Conservation (phyloP, 2,329 filamentous ascomycete species). For the Ramularia endophylla region DNA sequence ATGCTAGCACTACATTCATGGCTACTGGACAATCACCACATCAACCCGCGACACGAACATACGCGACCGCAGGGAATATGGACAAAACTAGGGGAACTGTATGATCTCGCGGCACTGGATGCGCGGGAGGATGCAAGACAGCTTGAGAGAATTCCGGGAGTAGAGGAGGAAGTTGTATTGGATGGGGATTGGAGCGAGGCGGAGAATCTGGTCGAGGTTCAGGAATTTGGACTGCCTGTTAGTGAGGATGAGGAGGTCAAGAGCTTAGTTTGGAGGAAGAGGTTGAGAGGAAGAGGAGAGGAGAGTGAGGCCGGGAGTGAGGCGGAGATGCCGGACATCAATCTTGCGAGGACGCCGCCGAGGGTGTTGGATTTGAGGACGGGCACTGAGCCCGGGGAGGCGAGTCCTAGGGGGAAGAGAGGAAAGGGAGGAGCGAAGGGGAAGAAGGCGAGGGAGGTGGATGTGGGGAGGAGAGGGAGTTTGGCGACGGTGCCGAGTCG, state of each 20-base stretch:
- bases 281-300: slow-evolving; percentile 23
- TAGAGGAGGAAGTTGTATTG: too few relatives aligned
- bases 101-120: slow-evolving; percentile 80
- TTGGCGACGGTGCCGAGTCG: slow-evolving; percentile 13
- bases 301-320: slow-evolving; percentile 25
- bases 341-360: slow-evolving; percentile 27
- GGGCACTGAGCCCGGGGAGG: slow-evolving; percentile 15
- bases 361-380: too few relatives aligned
- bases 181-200: slow-evolving; percentile 31
- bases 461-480: slow-evolving; percentile 7
- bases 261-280: slow-evolving; percentile 39
- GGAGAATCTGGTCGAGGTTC: slow-evolving; percentile 32
- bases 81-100: slow-evolving; percentile 76
- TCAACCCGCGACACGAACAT: slow-evolving; percentile 47
- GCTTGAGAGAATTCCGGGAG: slow-evolving; percentile 36
- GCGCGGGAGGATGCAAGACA: slow-evolving; percentile 65
- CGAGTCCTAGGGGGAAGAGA: slow-evolving; percentile 14
- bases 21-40: slow-evolving; percentile 30
- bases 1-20: slow-evolving; percentile 65
- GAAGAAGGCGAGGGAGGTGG: slow-evolving; percentile 7
- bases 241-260: slow-evolving; percentile 33
- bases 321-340: slow-evolving; percentile 26
- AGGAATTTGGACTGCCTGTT: slow-evolving; percentile 39
- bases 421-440: slow-evolving; percentile 10
- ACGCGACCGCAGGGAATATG: slow-evolving; percentile 89